A percentile compares a stretch with the other conserved stretches of the same genome.
Evolutionary conservation across 257 asterid species (phyloP).

Genomic region (Nicotiana tabacum): DNA sequence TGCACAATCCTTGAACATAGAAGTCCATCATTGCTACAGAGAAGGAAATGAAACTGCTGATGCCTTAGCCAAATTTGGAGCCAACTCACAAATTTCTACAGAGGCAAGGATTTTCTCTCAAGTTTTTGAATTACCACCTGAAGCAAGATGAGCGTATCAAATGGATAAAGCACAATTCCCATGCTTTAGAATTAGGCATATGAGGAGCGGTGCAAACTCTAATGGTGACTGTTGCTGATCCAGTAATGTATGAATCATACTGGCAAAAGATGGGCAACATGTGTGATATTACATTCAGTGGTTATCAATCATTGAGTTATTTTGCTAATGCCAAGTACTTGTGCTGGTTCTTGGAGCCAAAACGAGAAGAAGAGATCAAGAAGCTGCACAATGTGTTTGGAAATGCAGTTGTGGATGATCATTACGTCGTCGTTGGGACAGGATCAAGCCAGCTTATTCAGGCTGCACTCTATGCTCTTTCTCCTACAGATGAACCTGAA

Average conservation of each 20-base stretch:
- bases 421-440: constrained; percentile 54
- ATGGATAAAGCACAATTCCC: no score
- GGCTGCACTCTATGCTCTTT: constrained; percentile 66
- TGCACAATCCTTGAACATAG: no score
- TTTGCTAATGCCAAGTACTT: constrained; percentile 40
- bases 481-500: constrained; percentile 15
- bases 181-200: no score
- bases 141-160: no score
- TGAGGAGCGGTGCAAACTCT: no score
- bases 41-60: no score
- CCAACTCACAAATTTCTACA: no score
- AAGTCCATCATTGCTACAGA: no score
- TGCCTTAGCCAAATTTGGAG: no score
- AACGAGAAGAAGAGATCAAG: constrained; percentile 55
- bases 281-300: constrained; percentile 27
- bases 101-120: no score
- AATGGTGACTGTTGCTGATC: constrained; percentile 19
- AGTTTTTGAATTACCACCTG: no score
- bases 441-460: constrained; percentile 81
- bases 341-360: constrained; percentile 83
- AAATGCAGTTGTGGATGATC: constrained; percentile 49
- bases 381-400: constrained; percentile 47
- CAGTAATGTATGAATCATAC: constrained; percentile 36
- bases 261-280: constrained; percentile 38
- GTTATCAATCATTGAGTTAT: constrained; percentile 61